phyloP scores from a whole-genome alignment of 1,284 basidiomycete genomes.

The Microbotryum saponariae region DNA sequence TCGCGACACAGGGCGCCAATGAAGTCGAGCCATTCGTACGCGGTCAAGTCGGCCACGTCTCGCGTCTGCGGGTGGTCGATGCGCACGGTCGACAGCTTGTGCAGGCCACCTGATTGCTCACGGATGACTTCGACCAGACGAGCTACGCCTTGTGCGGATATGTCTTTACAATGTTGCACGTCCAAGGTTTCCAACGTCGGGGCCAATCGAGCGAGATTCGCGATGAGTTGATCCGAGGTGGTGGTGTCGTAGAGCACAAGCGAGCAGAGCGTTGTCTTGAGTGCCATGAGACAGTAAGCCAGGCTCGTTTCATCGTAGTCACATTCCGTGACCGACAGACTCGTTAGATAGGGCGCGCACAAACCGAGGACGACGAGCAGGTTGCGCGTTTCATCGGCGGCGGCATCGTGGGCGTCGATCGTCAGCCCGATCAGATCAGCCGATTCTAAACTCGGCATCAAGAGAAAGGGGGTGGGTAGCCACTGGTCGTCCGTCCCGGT shows the following conservation, averaged over 20 bases:
- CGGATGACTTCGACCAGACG: constrained; percentile 24
- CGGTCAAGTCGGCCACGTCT: background rate
- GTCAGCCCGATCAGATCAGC: constrained; percentile 2
- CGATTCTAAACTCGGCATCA: constrained; percentile 16
- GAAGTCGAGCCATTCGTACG: constrained; percentile 26
- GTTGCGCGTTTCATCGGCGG: background rate
- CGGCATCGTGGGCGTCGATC: constrained; percentile 9
- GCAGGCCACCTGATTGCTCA: constrained; percentile 5
- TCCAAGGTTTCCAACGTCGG: constrained; percentile 16
- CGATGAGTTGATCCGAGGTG: constrained; percentile 19
- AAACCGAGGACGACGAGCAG: constrained; percentile 15
- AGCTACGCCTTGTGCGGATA: constrained; percentile 24
- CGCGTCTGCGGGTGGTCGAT: constrained; percentile 5
- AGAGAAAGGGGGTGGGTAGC: constrained; percentile 15
- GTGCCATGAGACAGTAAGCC: constrained; percentile 11
- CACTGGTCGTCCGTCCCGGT: background rate
- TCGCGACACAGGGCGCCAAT: constrained; percentile 16
- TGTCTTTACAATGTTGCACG: constrained; percentile 6
- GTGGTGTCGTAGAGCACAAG: constrained; percentile 18
- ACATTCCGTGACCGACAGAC: background rate
- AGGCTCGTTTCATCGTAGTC: constrained; percentile 5
- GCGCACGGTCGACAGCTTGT: constrained; percentile 8
- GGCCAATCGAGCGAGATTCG: constrained; percentile 9
- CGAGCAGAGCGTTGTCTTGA: constrained; percentile 1
- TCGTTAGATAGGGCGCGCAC: constrained; percentile 10